Base-by-base conservation (phyloP, 2,329 filamentous ascomycete species). In the Ophiosphaerella herpotricha region DNA sequence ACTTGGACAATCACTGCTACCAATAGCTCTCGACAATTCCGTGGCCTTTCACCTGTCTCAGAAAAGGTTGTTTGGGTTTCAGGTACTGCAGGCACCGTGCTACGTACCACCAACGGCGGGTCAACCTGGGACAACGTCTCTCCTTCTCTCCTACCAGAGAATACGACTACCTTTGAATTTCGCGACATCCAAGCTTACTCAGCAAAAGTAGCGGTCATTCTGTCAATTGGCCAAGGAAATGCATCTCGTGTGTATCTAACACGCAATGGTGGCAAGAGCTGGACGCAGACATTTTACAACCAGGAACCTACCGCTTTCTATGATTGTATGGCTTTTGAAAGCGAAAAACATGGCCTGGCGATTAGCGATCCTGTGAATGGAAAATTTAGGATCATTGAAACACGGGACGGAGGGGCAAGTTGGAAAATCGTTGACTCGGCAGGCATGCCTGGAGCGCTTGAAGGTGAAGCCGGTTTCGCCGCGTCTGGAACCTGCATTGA, bases 321-420 rank as follows among this genome's bases (percentile, higher is more conserved):
- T 36, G 62, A 69, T 26, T 66, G 66, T 29, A 61, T 69, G 55
- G 59, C 63, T 2, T 69, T 69, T 38, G 64, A 66, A 32, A 55
- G 57, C 29, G 34, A 31, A 24, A 55, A 42, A 36, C 58, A 63
- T 34, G 66, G 66, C 2, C 42, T 69, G 2, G 64, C 64, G 6
- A 52, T 67, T 55, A 67, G 64, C 16, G 66, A 67, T 54, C 66
- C 66, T 12, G 66, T 69, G 4, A 37, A 61, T 39, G 63, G 66
- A 2, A 61, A 56, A 39, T 66, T 69, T 31, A 54, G 64, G n/a
- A 37, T 69, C 5, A 52, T 69, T 5, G 63, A 67, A 32, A 67
- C 66, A 1, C 60, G 58, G 53, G 56, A 67, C 44, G 56, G 58
- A 7, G 66, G 66, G 8, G 40, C 39, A 29, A 56, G 46, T 11